Evolutionary conservation across 2,329 filamentous ascomycete genomes (phyloP), one percentile per base, ranked within the genome.

Genomic region (Fonsecaea multimorphosa): DNA sequence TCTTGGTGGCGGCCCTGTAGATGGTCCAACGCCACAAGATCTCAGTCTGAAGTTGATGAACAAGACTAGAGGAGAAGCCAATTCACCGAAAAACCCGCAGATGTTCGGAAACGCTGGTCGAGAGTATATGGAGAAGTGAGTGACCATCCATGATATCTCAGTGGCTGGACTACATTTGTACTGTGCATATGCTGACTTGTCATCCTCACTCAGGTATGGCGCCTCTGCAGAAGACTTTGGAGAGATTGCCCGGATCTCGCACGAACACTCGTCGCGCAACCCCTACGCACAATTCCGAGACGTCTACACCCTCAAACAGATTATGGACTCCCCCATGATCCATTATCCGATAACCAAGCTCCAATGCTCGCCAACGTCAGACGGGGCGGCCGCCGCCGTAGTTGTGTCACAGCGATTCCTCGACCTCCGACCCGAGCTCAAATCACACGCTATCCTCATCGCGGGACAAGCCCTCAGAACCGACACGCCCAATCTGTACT

Each of bases 211-310:
- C 68, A 92, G 89, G 74, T 93, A 92, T 78, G 94, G 93, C 63
- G 94, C 94, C 64, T 91, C 85, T 74, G 76, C 85, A 11, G 89
- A 91, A 72, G 94, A 98, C 83, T 97, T 98, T 79, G 94, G 91
- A 34, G 94, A 98, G 81, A 97, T 98, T 74, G 94, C 87, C 8
- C 89, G 94, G 72, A 80, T 98, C 76, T 97, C 97, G 83, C 94
- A 98, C 80, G 89, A 88, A 68, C 94, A 98, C 84, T 93, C 89
- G 14, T 89, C 89, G 76, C 87, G 89, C 71, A 97, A 98, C 83
- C 94, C 94, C 4, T 98, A 98, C 84, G 94, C 92, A n/a, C 94
- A 98, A 79, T 98, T 98, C 84, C 91, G 91, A 74, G 87, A 95
- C 74, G 91, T 94, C 76, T 97, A 98, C 82, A 91, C 91, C 0